Evolutionary conservation across 768 basidiomycete species (phyloP), one percentile per base, ranked within the genome.

Genomic region (Pisolithus microcarpus): DNA sequence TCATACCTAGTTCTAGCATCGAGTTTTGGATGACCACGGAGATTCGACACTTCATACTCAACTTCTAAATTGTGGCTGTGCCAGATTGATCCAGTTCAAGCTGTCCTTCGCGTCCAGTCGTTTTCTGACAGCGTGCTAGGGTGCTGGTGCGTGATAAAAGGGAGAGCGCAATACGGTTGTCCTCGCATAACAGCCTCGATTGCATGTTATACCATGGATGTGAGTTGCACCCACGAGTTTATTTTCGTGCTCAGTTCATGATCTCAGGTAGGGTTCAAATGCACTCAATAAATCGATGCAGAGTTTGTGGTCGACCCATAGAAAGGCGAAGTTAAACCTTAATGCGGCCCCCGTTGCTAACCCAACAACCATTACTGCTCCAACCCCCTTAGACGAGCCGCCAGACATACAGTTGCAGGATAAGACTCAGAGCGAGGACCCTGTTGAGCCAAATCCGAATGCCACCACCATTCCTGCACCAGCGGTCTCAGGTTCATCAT

Each of bases 211-310:
- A 34, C 23, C 40, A 60, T 61, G 59, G 59, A 61, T 31, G 60
- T 61, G 45, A 48, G 59, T 53, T 28, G 34, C 34, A 15, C 13
- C 9, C n/a, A 47, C 16, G 28, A 45, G 13, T 42, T 16, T 13
- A 13, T 7, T 45, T 23, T 18, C 21, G 16, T 37, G 46, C 31
- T 26, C 44, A 44, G 9, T 52, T 52, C 46, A 52, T 57, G 46
- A 64, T 49, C 38, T 15, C 66, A 57, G 68, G 53, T 65, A 88
- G 85, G 82, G 78, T 49, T 75, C 84, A 52, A 90, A 90, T 70
- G 66, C 77, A 16, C 72, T 91, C 58, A 91, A 91, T 67, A 73
- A 76, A 50, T 86, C 85, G 21, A 86, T 88, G 82, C 87, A 87
- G 65, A 81, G 79, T 21, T 74, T 87, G 18, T 91, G 88, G 88